Evolutionary conservation across 2,329 filamentous ascomycete genomes (phyloP), one percentile per base, ranked within the genome.

Genomic region (Fusarium transvaalense): DNA sequence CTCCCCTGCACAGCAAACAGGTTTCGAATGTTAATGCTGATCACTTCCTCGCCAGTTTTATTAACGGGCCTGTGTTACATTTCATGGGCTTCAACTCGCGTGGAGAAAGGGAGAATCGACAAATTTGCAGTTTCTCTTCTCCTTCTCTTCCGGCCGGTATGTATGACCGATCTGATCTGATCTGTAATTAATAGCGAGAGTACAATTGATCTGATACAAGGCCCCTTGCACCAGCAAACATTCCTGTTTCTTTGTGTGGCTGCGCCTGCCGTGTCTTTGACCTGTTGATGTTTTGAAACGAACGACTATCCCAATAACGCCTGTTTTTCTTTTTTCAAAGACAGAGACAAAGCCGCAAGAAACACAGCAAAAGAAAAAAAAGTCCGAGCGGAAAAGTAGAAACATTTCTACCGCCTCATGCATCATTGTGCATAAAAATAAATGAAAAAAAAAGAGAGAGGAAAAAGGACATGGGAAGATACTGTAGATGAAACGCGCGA

Each of bases 401-500:
- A 60, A 37, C 42, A 38, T 39, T 38, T 45, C 34, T n/a, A 38
- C 19, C 34, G 23, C 31, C n/a, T 25, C 32, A 56, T 46, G 15
- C 54, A 57, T 61, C 38, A 32, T 53, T 17, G 8, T 35, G 23
- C 61, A 66, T 46, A 35, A n/a, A 38, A 55, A 21, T 37, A 42
- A 38, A 66, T 38, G 48, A 42, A 47, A 41, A 38, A 19, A 21
- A 39, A 17, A 27, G 10, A 29, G 23, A 35, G 21, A 25, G 9
- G 31, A 21, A 10, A 35, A 45, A 37, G n/a, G 23, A 35, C 27
- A 31, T 31, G 19, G 29, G 29, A 42, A 31, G 37, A 48, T 53
- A 15, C 47, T 66, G 29, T 69, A 69, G 17, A 48, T 67, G 66
- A 69, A 69, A 69, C 66, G 51, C 43, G 43, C 50, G 54, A 54